phyloP scores from a whole-genome alignment of 2,329 filamentous ascomycete genomes.

The Hypocreales sp. region DNA sequence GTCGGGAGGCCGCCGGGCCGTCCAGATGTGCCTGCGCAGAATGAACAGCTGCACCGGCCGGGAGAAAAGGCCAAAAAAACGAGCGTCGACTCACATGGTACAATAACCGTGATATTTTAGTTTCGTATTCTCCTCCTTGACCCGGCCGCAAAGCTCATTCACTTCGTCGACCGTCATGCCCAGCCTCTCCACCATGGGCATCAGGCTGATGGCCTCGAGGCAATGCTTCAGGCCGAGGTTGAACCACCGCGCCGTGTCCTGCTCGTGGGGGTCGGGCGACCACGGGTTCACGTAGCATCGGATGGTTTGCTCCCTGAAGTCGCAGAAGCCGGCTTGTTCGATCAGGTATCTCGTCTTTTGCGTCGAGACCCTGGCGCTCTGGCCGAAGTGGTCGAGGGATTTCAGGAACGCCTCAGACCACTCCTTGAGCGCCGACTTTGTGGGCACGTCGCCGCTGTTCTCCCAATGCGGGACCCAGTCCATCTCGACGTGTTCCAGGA shows the following conservation, averaged over 20 bases:
- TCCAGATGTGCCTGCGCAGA: slow-evolving; percentile 8
- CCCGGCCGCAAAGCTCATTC: slow-evolving; percentile 41
- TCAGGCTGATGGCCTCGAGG: slow-evolving; percentile 57
- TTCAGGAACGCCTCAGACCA: slow-evolving; percentile 58
- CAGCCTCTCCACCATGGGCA: slow-evolving; percentile 44
- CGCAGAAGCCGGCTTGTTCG: slow-evolving; percentile 58
- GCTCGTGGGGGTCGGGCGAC: slow-evolving; percentile 46
- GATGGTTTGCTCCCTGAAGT: slow-evolving; percentile 57
- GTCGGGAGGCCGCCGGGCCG: slow-evolving; percentile 6
- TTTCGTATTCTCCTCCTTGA: slow-evolving; percentile 53
- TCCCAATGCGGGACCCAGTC: slow-evolving; percentile 66
- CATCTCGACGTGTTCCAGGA: slow-evolving; percentile 79
- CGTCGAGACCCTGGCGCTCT: slow-evolving; percentile 45
- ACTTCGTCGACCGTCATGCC: slow-evolving; percentile 43
- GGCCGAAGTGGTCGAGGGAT: slow-evolving; percentile 49
- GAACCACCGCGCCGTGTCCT: slow-evolving; percentile 67
- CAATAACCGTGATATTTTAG: slow-evolving; percentile 58
- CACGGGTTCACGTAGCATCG: slow-evolving; percentile 61
- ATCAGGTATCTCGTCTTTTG: slow-evolving; percentile 41
- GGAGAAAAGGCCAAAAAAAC: slow-evolving; percentile 1
- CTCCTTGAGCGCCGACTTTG: slow-evolving; percentile 39
- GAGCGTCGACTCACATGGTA: slow-evolving; percentile 46
- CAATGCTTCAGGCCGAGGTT: slow-evolving; percentile 62
- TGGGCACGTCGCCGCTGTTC: slow-evolving; percentile 46
- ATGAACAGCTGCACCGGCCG: slow-evolving; percentile 3